Evolutionary conservation across 2,329 filamentous ascomycete species (phyloP), one percentile per base, ranked within the genome.

Genomic region (Cladophialophora psammophila): DNA sequence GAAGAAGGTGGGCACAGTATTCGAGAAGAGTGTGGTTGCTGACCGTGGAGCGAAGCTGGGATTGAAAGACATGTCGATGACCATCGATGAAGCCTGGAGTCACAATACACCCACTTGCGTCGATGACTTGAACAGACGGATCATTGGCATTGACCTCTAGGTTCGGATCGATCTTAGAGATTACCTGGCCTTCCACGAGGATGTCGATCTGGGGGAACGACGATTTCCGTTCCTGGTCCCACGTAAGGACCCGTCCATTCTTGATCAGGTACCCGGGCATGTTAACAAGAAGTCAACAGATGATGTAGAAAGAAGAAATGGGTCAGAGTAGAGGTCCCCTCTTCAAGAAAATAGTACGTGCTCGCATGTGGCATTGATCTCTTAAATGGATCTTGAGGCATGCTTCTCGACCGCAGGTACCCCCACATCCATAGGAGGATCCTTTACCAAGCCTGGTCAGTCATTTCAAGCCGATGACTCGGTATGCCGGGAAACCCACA

Each of bases 51-150:
- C 78, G 79, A n/a, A 78, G 69, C 48, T 78, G 74, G 1, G 77
- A 78, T 62, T 82, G 79, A 79, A 80, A 83, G 12, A 80, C 70
- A 69, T 83, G 82, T 45, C 79, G 66, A 42, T 76, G 73, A 31
- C 73, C 75, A 48, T 74, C 71, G 38, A 77, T 72, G 68, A 75
- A 76, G 10, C 75, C 75, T 2, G 75, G 75, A 57, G 68, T 72
- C 38, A 74, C 68, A n/a, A 72, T 66, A 60, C 72, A 76, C 10
- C 69, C 70, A 38, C 73, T 73, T 18, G 78, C 81, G 63, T 83
- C 78, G 45, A 83, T 73, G 9, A 81, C 69, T 48, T 76, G 67
- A 4, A 70, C 68, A 2, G 59, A 69, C 0, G 68, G 13, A 10
- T 63, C 64, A 4, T 6, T 10, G 26, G 35, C 13, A 6, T 50